Base-by-base conservation (phyloP, 139 green algal genomes). In the Chlorella vulgaris region DNA sequence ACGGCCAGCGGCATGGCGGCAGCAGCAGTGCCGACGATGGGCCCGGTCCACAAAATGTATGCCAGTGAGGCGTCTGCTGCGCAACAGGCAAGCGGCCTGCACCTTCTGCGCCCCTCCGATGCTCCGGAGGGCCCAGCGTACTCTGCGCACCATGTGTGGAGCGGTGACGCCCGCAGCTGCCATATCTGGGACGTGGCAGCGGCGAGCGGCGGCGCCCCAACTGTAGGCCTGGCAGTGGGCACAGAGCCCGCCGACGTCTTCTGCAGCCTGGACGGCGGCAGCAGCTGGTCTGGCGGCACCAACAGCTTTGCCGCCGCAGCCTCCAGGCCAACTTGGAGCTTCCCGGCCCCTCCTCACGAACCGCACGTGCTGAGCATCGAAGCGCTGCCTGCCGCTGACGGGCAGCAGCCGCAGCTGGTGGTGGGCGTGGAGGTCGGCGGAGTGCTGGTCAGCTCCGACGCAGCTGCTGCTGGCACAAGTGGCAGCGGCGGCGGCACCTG, bases 311-410 rank as follows among this genome's bases (percentile, higher is more conserved):
- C 40, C 1, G 60, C 28, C 0, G 50, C 50, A 7, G 58, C 74
- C 39, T 71, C 58, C 58, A 28, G 74, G 10, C 15, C 3, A 33
- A 35, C 29, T 24, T 81, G 74, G 74, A 71, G 39, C 74, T 81
- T 81, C 39, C 74, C 74, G 1, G 58, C 74, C 3, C 74, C 74
- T 18, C 74, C 74, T 0, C 74, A 81, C 58, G 1, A 81, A 39
- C 74, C 74, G 5, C 74, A 81, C n/a, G 58, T 70, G 28, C 74
- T 81, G n/a, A 73, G 58, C 60, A 28, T 81, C 1, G 74, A 81
- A 42, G 58, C 50, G 61, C 39, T 60, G 63, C 29, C 29, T 8
- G 21, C 8, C 31, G 31, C 31, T 4, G 29, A 36, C 29, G 42
- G n/a, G 7, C 29, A 39, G 69, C 42, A 29, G 69, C 69, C 18